Evolutionary conservation across 306 rosid genomes (phyloP).

Genomic region (Prinsepia uniflora): DNA sequence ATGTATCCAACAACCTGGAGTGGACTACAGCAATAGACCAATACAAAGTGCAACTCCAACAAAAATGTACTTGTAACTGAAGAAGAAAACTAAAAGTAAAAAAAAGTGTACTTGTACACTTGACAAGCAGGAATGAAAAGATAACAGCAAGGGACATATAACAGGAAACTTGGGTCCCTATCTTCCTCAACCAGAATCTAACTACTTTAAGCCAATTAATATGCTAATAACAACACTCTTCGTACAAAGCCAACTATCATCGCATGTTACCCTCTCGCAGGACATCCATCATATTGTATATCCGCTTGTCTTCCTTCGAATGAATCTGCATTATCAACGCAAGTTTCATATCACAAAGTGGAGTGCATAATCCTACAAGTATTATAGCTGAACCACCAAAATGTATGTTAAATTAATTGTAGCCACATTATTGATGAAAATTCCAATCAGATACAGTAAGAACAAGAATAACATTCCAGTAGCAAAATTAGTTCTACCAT

Average conservation of each 20-base stretch:
- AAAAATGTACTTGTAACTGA: background rate
- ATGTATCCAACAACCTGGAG: too few relatives aligned
- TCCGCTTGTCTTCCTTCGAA: constrained; percentile 47
- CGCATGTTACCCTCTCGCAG: constrained; percentile 78
- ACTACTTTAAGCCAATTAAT: background rate
- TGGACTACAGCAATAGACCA: background rate
- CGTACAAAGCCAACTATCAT: constrained; percentile 17
- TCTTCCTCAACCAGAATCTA: background rate
- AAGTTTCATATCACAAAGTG: constrained; percentile 4
- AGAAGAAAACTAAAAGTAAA: too few relatives aligned
- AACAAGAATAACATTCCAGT: too few relatives aligned
- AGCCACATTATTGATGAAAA: background rate
- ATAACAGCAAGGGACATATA: too few relatives aligned
- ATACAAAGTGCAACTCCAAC: background rate
- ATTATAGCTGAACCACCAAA: background rate
- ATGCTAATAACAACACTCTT: background rate
- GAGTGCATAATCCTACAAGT: background rate
- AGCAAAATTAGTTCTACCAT: too few relatives aligned
- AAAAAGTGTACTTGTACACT: background rate
- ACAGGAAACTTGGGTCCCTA: background rate
- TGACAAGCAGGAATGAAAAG: background rate
- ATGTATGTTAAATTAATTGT: background rate
- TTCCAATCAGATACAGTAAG: background rate
- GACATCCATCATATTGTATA: constrained; percentile 77
- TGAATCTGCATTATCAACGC: constrained; percentile 43